phyloP scores from a whole-genome alignment of 2,329 filamentous ascomycete species.

The Aspergillus japonicus region DNA sequence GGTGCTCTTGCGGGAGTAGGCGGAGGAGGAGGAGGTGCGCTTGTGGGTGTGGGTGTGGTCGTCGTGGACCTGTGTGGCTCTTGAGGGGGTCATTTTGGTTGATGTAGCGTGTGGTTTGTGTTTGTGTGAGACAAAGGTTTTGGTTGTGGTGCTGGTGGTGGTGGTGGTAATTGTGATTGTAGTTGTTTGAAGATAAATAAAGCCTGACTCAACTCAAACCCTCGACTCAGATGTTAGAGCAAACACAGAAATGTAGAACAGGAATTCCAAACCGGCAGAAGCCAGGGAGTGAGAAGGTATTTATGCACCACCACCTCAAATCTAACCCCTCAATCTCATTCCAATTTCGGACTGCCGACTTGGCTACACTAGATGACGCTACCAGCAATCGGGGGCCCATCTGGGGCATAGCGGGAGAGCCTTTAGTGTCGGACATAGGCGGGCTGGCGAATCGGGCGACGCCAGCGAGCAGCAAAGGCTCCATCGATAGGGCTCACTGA shows the following conservation, averaged over 20 bases:
- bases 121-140: neutral
- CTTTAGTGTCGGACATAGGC: conserved; percentile 8
- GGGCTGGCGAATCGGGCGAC: conserved; percentile 15
- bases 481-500: conserved; percentile 23
- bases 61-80: conserved; percentile 17
- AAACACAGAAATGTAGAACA: too few species aligned
- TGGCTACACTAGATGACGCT: too few species aligned
- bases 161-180: neutral
- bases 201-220: too few species aligned
- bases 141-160: neutral
- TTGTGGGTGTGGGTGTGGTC: conserved; percentile 15
- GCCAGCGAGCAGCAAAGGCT: conserved; percentile 14
- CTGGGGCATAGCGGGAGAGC: neutral
- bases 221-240: too few species aligned
- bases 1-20: conserved; percentile 23
- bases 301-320: too few species aligned
- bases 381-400: too few species aligned
- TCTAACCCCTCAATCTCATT: too few species aligned
- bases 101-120: neutral
- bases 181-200: too few species aligned
- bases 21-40: conserved; percentile 18
- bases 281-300: too few species aligned
- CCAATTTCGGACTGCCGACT: too few species aligned
- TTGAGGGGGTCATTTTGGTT: conserved; percentile 18
- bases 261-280: too few species aligned